Base-by-base conservation (phyloP, 305 asterid species). In the Rubia balearica region DNA sequence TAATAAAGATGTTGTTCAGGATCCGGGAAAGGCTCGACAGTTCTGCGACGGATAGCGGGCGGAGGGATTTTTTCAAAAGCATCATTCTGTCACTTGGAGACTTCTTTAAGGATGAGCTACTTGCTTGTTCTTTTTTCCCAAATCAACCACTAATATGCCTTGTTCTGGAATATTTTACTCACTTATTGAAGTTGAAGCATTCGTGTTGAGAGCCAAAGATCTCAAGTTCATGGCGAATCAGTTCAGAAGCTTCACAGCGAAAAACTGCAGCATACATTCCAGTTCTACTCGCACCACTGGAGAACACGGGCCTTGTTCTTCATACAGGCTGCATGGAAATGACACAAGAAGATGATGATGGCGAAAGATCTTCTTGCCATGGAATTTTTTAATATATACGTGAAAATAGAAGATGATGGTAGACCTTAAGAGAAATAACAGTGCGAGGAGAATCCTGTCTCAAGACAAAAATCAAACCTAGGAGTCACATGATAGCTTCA, bases 241-340 rank as follows among this genome's bases (percentile, higher is more conserved):
- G 42, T 92, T 92, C 68, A 81, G 78, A 83, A 96, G 72, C 97
- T 92, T 61, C 98, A 92, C 80, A 92, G 98, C 89, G 89, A 87
- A 84, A 90, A 87, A 74, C 70, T 92, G 82, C 97, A 92, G 85
- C 98, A 92, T 75, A 90, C 98, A 0, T 92, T 92, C 82, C 84
- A 96, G 68, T 88, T 84, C 79, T 87, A 92, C 68, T 92, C 97
- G 38, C 94, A 90, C 80, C 98, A 92, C 60, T 92, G 98, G 98
- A 79, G 97, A 78, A 86, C 96, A 9, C 89, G 98, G 98, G 97
- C 96, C 2, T 90, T 97, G 0, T 90, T 96, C 83, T 92, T 90
- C 70, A 75, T 92, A 55, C 96, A 93, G 77, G 98, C 94, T 2
- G 96, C 96, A 48, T 93, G 96, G 96, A 73, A 87, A 61, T 80